Base-by-base conservation (phyloP, 352 stramenopile genomes). In the Phytophthora pini region DNA sequence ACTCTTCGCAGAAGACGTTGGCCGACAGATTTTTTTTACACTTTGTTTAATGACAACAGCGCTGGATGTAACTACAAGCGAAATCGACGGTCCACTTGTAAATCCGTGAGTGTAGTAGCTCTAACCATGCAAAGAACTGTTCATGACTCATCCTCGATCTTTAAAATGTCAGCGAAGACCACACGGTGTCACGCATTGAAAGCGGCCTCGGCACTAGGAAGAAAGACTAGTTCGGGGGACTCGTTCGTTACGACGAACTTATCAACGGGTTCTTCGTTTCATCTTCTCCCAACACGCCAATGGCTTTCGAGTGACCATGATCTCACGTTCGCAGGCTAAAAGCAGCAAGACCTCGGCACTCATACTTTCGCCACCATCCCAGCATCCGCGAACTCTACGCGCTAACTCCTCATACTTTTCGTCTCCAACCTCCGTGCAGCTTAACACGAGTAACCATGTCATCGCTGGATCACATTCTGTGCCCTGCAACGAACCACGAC, bases 211-310 rank as follows among this genome's bases (percentile, higher is more conserved):
- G 41, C 6, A 15, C 29, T 24, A 29, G 38, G 26, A 58, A 15
- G 38, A 43, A 43, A 46, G 40, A 8, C 38, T 15, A 50, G 15
- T 36, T 51, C 22, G 15, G 20, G n/a, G 38, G 38, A 20, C 31
- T 24, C 36, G 52, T 41, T 40, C 54, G 54, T 61, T 61, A 52
- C 43, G 26, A 29, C 8, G 51, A 74, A 62, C 65, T 57, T 65
- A 65, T 53, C 54, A 70, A 74, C 55, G 59, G 48, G 54, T 36
- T 45, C 26, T 53, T 69, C 65, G 65, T 74, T 74, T 74, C 65
- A 62, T 13, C 29, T 61, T 61, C 54, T 58, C 39, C 52, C 46
- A 45, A 62, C 32, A 24, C 17, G 27, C 29, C 39, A 22, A 50
- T 64, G n/a, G 22, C 29, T 63, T 46, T 56, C 26, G 24, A 47